phyloP scores from a whole-genome alignment of 495 filamentous ascomycete genomes.

The Parachaetomium inaequale region DNA sequence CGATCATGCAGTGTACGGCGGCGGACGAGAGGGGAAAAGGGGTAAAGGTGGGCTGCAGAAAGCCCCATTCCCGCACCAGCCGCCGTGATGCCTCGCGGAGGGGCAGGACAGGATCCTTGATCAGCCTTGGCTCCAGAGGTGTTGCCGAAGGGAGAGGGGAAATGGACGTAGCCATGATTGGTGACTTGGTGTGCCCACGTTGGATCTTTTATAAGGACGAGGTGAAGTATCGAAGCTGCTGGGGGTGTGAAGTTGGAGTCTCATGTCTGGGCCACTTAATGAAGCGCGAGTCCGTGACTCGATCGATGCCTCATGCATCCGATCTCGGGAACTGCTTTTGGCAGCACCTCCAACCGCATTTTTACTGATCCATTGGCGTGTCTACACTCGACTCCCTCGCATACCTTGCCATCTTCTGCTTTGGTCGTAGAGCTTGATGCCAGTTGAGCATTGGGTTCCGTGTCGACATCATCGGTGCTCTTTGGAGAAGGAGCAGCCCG shows the following conservation, averaged over 20 bases:
- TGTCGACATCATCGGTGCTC: no score
- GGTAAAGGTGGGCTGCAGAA: slow-evolving; percentile 21
- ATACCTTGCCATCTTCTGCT: no score
- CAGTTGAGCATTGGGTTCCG: no score
- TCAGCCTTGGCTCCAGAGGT: neutral
- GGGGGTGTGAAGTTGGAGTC: no score
- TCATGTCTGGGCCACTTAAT: no score
- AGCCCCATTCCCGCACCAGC: slow-evolving; percentile 29
- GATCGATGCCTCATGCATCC: neutral
- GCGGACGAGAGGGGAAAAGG: slow-evolving; percentile 21
- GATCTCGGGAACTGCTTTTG: neutral
- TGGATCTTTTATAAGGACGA: no score
- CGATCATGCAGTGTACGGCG: slow-evolving; percentile 29
- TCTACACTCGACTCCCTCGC: no score
- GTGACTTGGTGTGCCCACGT: no score
- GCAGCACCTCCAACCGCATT: neutral
- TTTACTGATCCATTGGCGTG: neutral
- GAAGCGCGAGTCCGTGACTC: no score
- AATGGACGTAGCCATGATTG: neutral
- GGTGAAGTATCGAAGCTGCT: no score
- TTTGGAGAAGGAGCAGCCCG: no score
- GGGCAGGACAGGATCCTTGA: neutral
- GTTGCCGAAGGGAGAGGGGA: neutral
- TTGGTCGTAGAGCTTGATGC: no score
- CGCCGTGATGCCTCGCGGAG: slow-evolving; percentile 27